These are phyloP conservation scores for Fagus sylvatica DNA, from an alignment of 306 rosid genomes.

Conservation along the genomic window DNA sequence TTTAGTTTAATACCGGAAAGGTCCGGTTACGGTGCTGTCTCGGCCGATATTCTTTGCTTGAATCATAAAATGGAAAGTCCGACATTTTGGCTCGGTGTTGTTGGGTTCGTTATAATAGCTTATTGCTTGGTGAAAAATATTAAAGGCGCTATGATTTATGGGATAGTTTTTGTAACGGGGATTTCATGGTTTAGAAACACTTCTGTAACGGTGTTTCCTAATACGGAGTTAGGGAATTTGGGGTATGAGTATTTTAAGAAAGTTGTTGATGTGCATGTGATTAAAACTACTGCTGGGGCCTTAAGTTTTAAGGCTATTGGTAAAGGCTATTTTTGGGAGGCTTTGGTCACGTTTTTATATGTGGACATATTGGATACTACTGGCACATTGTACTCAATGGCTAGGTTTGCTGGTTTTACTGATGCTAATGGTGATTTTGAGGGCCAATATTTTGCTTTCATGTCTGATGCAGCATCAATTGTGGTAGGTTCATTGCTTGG, in stretches of 20 bases:
- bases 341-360: slow-evolving; percentile 74
- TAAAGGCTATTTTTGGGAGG: slow-evolving; percentile 81
- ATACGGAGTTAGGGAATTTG: slow-evolving; percentile 49
- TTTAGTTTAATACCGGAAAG: slow-evolving; percentile 51
- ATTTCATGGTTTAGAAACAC: slow-evolving; percentile 91
- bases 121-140: slow-evolving; percentile 72
- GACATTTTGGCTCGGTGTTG: slow-evolving; percentile 90
- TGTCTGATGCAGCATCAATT: slow-evolving; percentile 95
- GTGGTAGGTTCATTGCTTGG: slow-evolving; percentile 88
- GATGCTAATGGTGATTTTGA: slow-evolving; percentile 71
- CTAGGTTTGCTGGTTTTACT: slow-evolving; percentile 80
- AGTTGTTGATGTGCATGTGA: slow-evolving; percentile 71
- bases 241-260: slow-evolving; percentile 77
- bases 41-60: slow-evolving; percentile 63
- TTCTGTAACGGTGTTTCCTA: slow-evolving; percentile 69
- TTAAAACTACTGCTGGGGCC: slow-evolving; percentile 82
- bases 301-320: slow-evolving; percentile 63
- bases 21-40: slow-evolving; percentile 18
- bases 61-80: slow-evolving; percentile 76
- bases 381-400: slow-evolving; percentile 90
- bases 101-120: slow-evolving; percentile 78
- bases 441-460: slow-evolving; percentile 91
- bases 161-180: slow-evolving; percentile 77
- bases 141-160: slow-evolving; percentile 95
- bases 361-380: slow-evolving; percentile 90